A percentile compares a stretch with the other conserved stretches of the same genome.
Conservation (phyloP, 768 basidiomycete genomes). For the Lyophyllum shimeji region DNA sequence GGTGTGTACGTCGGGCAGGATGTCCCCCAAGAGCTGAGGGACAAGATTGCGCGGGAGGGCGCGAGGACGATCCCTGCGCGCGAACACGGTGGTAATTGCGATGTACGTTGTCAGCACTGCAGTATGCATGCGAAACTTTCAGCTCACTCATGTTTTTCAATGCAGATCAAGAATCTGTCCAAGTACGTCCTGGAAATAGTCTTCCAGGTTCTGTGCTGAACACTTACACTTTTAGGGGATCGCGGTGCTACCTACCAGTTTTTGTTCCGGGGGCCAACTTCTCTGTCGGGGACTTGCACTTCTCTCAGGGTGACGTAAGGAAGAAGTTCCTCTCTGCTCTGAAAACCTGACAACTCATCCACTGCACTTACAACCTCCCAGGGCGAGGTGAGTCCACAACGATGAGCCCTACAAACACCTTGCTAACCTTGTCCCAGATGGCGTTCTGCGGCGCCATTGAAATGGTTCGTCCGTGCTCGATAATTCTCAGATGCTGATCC, state of each 20-base stretch:
- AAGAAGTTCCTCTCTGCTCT: slow-evolving; percentile 2
- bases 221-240: slow-evolving; percentile 49
- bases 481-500: neutral
- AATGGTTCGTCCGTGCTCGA: slow-evolving; percentile 63
- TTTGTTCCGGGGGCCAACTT: slow-evolving; percentile 75
- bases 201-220: neutral
- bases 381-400: slow-evolving; percentile 49
- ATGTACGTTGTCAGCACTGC: slow-evolving; percentile 36
- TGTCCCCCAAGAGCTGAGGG: slow-evolving; percentile 39
- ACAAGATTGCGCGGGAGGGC: slow-evolving; percentile 63
- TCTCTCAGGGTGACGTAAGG: slow-evolving; percentile 72
- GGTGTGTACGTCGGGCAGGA: slow-evolving; percentile 75
- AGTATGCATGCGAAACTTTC: neutral
- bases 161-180: slow-evolving; percentile 75
- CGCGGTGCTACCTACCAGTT: slow-evolving; percentile 75
- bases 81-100: slow-evolving; percentile 82
- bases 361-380: too few relatives aligned
- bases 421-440: slow-evolving; percentile 34
- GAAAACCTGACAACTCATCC: too few relatives aligned
- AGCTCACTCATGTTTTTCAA: neutral
- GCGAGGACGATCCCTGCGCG: slow-evolving; percentile 74
- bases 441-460: slow-evolving; percentile 80
- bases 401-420: neutral
- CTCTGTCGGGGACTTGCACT: slow-evolving; percentile 78
- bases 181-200: slow-evolving; percentile 29